phyloP scores from a whole-genome alignment of 1,284 basidiomycete genomes.

The Irpex sp. region DNA sequence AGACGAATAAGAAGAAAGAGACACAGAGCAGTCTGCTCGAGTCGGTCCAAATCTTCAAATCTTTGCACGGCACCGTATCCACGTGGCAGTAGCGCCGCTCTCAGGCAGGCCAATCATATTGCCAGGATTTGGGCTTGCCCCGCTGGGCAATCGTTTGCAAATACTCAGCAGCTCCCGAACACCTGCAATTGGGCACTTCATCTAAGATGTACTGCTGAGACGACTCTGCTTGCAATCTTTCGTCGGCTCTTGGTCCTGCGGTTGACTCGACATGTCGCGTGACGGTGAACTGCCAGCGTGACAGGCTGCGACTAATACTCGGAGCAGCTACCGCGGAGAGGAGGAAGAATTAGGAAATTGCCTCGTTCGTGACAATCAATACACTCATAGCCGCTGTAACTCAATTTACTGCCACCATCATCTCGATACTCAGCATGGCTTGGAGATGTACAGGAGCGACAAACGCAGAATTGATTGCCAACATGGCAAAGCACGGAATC shows the following conservation, averaged over 20 bases:
- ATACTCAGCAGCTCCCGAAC: no score
- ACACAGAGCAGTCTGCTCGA: neutral
- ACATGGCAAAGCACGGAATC: conserved; percentile 55
- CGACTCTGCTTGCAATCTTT: no score
- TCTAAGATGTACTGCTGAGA: no score
- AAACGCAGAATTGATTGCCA: conserved; percentile 71
- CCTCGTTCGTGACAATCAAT: neutral
- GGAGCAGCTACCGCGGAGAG: no score
- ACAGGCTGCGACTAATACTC: no score
- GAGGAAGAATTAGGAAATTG: neutral
- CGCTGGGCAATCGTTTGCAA: no score
- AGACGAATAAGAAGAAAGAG: neutral
- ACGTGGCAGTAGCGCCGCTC: conserved; percentile 3
- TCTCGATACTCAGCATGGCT: conserved; percentile 48
- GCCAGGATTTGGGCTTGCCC: neutral
- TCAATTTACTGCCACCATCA: neutral
- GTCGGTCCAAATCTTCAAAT: neutral
- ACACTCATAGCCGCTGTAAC: neutral
- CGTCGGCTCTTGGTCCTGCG: no score
- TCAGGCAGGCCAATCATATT: conserved; percentile 2
- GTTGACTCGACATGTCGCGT: no score
- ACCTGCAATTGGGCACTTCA: no score
- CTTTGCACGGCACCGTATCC: conserved; percentile 1
- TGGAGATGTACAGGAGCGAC: conserved; percentile 73
- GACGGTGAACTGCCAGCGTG: no score